Evolutionary conservation across 805 yeast genomes (phyloP), one percentile per base, ranked within the genome.

Genomic region (Lipomyces oligophaga): DNA sequence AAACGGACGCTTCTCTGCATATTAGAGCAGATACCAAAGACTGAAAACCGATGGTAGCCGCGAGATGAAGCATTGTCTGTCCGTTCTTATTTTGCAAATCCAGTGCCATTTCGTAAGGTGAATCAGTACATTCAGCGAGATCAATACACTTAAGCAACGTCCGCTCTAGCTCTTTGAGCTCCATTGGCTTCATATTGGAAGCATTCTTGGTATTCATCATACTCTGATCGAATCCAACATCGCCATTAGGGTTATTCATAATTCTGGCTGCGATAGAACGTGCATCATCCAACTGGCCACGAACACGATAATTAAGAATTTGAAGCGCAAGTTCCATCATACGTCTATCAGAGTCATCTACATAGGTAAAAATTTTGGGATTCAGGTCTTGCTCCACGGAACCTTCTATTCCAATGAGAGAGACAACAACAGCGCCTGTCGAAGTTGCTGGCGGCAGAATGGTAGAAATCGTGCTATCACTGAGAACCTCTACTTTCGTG

Each of bases 281-380:
- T 1, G 97, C 97, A 66, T 90, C 97, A 62, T 93, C 97, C 47
- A 93, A 70, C 60, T 83, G 82, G 48, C 97, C 98, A 62, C 87
- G 89, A 96, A 90, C 88, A 68, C 90, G 90, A 66, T 89, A 72
- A 1, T 98, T 98, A 33, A 93, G 96, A 59, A 93, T 93, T 63
- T 93, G 97, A 58, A 93, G 73, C 1, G 98, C 98, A 54, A 93
- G 72, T 67, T 93, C 98, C 62, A 90, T 85, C 63, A 93, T 75
- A 66, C 90, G 96, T 56, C 93, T 77, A 66, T 93, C 98, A 7
- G 96, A 85, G 63, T 93, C 98, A 67, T 93, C 97, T 36, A 87
- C 76, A 61, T 93, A 93, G 0, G 97, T 88, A 66, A 93, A 93
- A 1, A 85, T 73, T 60, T 79, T 85, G 19, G 62, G 60, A 47